These are phyloP conservation scores for Penicillium soppii DNA, from an alignment of 495 filamentous ascomycete species.

Conservation along the genomic window DNA sequence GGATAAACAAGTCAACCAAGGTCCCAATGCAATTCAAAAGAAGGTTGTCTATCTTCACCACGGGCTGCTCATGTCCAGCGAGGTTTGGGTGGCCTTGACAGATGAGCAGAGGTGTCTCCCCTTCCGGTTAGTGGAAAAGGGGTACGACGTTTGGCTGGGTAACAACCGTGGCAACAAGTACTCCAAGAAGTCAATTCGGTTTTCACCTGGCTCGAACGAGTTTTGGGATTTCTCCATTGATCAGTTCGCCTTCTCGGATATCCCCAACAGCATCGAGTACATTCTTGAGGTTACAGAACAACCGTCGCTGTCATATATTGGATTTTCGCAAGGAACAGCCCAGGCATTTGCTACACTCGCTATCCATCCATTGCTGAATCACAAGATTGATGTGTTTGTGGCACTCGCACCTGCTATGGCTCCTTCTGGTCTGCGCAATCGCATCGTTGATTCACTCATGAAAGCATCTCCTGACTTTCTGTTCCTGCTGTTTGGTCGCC, in stretches of 20 bases:
- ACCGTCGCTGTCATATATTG: constrained; percentile 88
- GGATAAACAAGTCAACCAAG: constrained; percentile 64
- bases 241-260: constrained; percentile 96
- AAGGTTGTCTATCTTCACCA: constrained; percentile 94
- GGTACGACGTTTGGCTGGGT: constrained; percentile 97
- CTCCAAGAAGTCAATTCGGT: constrained; percentile 82
- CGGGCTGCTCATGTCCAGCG: constrained; percentile 96
- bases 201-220: constrained; percentile 66
- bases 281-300: constrained; percentile 82
- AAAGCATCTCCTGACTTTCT: constrained; percentile 92
- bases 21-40: constrained; percentile 69
- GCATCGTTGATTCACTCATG: constrained; percentile 86
- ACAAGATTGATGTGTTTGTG: constrained; percentile 94
- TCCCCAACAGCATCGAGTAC: constrained; percentile 90
- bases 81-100: constrained; percentile 94
- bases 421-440: constrained; percentile 83
- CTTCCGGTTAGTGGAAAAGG: constrained; percentile 85
- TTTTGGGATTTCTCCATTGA: constrained; percentile 99
- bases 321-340: constrained; percentile 95
- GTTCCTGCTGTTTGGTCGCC: constrained; percentile 92
- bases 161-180: constrained; percentile 99
- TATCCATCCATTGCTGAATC: constrained; percentile 88
- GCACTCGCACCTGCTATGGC: constrained; percentile 97
- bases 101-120: constrained; percentile 83
- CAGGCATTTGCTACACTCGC: constrained; percentile 96